Percentiles rank a stretch among this genome's conserved stretches.
These are phyloP conservation scores for Colletotrichum tabaci DNA, from an alignment of 2,329 filamentous ascomycete genomes.

Conservation along the genomic window DNA sequence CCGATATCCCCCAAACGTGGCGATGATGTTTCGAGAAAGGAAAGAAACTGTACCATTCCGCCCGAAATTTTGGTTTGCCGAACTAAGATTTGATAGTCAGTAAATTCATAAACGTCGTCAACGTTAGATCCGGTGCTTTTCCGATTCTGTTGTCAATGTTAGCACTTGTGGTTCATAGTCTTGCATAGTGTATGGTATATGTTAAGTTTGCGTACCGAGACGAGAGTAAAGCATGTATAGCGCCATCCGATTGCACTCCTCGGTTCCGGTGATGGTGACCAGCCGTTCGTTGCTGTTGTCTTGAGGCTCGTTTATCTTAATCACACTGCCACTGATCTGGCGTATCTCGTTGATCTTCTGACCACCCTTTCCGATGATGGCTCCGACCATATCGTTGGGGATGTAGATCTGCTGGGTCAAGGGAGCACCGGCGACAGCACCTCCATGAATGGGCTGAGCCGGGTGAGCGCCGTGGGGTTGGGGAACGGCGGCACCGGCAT, in stretches of 20 bases:
- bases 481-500: constrained; percentile 72
- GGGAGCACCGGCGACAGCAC: constrained; percentile 79
- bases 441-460: constrained; percentile 80
- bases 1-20: constrained; percentile 37
- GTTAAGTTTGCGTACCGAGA: constrained; percentile 77
- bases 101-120: constrained; percentile 43
- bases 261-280: constrained; percentile 96
- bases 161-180: constrained; percentile 41
- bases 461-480: constrained; percentile 67
- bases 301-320: constrained; percentile 99
- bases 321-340: constrained; percentile 96
- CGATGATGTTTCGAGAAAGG: constrained; percentile 38
- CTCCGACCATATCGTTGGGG: constrained; percentile 99
- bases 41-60: constrained; percentile 42
- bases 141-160: constrained; percentile 56
- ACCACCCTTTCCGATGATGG: constrained; percentile 98
- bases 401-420: constrained; percentile 99
- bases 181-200: neutral
- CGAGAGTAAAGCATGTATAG: constrained; percentile 98
- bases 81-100: constrained; percentile 43
- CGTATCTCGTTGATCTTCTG: constrained; percentile 99
- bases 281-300: constrained; percentile 99
- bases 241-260: constrained; percentile 99
- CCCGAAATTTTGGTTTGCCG: constrained; percentile 42
- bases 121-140: constrained; percentile 60